phyloP scores from a whole-genome alignment of 2,329 filamentous ascomycete species.

The Venturia effusa region DNA sequence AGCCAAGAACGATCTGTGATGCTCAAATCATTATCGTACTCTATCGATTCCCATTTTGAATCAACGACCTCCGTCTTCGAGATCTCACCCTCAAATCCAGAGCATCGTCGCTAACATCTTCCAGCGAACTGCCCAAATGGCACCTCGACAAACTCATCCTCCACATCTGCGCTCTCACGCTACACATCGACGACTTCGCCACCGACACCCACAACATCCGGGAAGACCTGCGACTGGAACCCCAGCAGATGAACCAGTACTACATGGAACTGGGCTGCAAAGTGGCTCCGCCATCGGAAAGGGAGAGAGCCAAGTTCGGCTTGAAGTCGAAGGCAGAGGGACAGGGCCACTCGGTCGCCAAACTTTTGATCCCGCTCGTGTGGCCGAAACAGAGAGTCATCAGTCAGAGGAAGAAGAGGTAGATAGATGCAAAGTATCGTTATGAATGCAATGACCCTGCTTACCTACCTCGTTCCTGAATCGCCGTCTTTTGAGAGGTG shows the following conservation, averaged over 20 bases:
- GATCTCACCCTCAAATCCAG: not conserved
- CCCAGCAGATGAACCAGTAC: constrained; percentile 58
- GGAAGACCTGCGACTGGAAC: constrained; percentile 61
- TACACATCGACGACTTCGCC: constrained; percentile 63
- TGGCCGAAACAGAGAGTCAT: constrained; percentile 56
- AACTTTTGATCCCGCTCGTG: constrained; percentile 64
- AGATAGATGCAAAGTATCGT: not conserved
- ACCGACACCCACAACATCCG: constrained; percentile 60
- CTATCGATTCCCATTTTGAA: not conserved
- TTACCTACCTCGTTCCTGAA: too few relatives aligned
- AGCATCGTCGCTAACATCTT: not conserved
- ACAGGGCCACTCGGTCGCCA: constrained; percentile 52
- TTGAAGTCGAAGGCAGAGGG: constrained; percentile 53
- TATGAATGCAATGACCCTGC: not conserved
- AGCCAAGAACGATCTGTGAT: too few relatives aligned
- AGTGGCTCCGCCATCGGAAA: constrained; percentile 37
- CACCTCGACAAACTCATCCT: constrained; percentile 62
- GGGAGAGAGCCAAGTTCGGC: constrained; percentile 39
- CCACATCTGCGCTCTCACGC: constrained; percentile 59
- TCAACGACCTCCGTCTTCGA: not conserved
- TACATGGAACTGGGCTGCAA: constrained; percentile 67
- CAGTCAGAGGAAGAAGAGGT: constrained; percentile 1
- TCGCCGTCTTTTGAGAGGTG: too few relatives aligned
- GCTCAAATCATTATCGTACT: too few relatives aligned
- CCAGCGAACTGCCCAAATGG: constrained; percentile 54